Evolutionary conservation across 106 monocot species (phyloP).

Genomic region (Phalaenopsis aphrodite): DNA sequence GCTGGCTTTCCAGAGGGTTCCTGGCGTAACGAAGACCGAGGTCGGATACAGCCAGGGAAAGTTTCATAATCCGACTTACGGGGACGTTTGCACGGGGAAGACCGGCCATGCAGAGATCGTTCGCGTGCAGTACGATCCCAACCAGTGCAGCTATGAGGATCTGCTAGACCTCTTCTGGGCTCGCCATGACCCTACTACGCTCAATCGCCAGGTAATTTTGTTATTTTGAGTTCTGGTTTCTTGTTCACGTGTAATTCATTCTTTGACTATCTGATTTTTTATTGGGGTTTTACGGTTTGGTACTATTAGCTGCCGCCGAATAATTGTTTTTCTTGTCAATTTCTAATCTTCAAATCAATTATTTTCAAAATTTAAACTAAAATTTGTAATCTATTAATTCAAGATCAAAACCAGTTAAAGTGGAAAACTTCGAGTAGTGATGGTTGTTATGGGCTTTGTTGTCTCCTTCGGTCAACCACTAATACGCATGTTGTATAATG

Average conservation of each 20-base stretch:
- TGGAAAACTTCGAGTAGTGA: no score
- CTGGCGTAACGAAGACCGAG: constrained; percentile 70
- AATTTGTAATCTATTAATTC: no score
- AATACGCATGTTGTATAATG: no score
- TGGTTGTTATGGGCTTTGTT: no score
- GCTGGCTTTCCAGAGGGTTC: constrained; percentile 61
- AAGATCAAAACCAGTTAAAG: no score
- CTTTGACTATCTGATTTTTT: neutral
- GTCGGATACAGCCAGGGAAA: constrained; percentile 84
- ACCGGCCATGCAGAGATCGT: constrained; percentile 77
- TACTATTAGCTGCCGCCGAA: no score
- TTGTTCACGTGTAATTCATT: neutral
- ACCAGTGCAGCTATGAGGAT: constrained; percentile 31
- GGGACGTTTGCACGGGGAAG: constrained; percentile 40
- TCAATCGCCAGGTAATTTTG: constrained; percentile 63
- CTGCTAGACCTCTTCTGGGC: constrained; percentile 70
- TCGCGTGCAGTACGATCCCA: constrained; percentile 66
- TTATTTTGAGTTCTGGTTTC: neutral
- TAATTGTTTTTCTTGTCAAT: neutral
- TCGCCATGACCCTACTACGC: constrained; percentile 63
- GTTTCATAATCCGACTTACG: constrained; percentile 46
- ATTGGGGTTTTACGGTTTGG: neutral
- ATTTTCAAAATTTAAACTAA: no score
- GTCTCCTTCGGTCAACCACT: no score
- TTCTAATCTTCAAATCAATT: no score